phyloP scores from a whole-genome alignment of 257 asterid genomes.

The Nicotiana undulata region DNA sequence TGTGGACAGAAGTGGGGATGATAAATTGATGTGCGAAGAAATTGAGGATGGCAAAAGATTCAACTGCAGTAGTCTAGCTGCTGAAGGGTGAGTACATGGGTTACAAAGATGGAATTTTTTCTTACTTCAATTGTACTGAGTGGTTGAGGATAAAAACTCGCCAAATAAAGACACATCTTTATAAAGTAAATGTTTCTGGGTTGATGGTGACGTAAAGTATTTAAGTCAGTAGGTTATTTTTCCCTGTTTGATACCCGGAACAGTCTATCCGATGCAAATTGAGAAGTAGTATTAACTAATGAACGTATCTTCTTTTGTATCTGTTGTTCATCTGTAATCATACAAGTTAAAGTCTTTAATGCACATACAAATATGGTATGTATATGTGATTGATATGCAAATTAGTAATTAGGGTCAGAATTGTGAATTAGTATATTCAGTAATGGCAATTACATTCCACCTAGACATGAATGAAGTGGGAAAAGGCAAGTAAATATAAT shows the following conservation, averaged over 20 bases:
- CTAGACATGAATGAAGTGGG: not conserved
- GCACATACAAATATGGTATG: not conserved
- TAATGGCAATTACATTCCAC: not conserved
- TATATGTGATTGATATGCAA: not conserved
- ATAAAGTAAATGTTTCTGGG: not conserved
- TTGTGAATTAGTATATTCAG: not conserved
- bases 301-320: not conserved
- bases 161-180: not conserved
- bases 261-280: not conserved
- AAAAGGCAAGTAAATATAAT: not conserved
- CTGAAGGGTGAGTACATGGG: constrained; percentile 2
- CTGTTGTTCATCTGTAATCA: not conserved
- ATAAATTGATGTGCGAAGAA: not conserved
- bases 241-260: not conserved
- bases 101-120: not conserved
- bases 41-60: not conserved
- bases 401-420: not conserved
- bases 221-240: not conserved
- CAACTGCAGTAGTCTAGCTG: constrained; percentile 1
- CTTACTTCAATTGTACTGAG: not conserved
- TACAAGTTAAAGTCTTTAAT: not conserved
- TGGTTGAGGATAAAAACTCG: not conserved
- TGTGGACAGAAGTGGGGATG: constrained; percentile 6
- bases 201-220: not conserved
- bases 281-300: not conserved